Evolutionary conservation across 139 green algal species (phyloP), one percentile per base, ranked within the genome.

Genomic region (Chloropicon primus): DNA sequence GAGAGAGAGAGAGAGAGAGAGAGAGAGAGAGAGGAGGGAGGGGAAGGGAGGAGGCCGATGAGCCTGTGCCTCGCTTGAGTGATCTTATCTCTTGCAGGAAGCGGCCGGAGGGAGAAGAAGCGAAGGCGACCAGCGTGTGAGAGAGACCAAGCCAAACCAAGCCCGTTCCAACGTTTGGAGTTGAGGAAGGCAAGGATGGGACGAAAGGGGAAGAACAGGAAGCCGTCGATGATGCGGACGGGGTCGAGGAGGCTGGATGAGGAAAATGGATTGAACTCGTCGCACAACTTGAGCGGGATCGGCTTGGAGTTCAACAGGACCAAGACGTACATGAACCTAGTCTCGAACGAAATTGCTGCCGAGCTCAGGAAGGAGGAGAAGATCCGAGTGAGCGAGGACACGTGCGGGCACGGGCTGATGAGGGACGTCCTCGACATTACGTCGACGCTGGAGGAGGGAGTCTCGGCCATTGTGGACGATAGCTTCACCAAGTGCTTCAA

Each of bases 401-500:
- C 41, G 41, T 62, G 41, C 41, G 41, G 10, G 77, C 72, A 21
- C 27, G 72, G 2, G 2, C 26, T 74, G 21, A n/a, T 81, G 2
- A 71, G 79, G 1, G 85, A 94, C 71, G 74, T 95, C 27, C 86
- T 98, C 26, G 90, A 97, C 85, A 92, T 96, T 27, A 90, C 84
- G 28, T 76, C 84, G 23, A 80, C 93, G 0, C 82, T 98, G 21
- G 90, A 89, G 1, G 94, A 98, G 77, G 92, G 86, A 1, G 92
- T 86, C 2, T 81, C 86, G 0, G 88, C 92, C 1, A 88, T 97
- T 53, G 88, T 97, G 22, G 95, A 99, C 78, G 96, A 99, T 79
- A 96, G 91, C 1, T 99, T 98, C 87, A 87, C 92, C 27, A 85
- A 87, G 76, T 98, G 94, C 86, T 98, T 98, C 84, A 93, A 86